These are phyloP conservation scores for Alternaria postmessia DNA, from an alignment of 2,329 filamentous ascomycete species.

Conservation along the genomic window DNA sequence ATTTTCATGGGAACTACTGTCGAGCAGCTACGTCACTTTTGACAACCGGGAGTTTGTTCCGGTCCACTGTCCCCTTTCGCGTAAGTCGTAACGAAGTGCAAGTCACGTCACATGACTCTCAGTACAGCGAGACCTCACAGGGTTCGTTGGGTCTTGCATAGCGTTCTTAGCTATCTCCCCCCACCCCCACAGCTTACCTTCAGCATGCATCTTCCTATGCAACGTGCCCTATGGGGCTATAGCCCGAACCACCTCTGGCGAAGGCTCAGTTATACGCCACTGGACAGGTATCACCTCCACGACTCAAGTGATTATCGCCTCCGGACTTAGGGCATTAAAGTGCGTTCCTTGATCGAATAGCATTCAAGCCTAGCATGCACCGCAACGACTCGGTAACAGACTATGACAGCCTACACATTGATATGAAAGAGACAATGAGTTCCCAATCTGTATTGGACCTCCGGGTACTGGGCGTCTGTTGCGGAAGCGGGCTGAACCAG, in stretches of 20 bases:
- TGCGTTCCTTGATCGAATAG: neutral
- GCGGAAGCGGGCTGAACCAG: constrained; percentile 63
- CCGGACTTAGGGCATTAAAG: neutral
- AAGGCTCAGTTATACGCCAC: neutral
- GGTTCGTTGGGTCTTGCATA: neutral
- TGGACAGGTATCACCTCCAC: neutral
- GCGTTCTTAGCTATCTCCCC: neutral
- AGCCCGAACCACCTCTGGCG: neutral
- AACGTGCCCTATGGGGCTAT: neutral
- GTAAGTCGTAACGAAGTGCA: constrained; percentile 19
- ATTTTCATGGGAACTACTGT: neutral
- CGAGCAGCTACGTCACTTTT: constrained; percentile 8
- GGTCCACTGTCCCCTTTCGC: constrained; percentile 9
- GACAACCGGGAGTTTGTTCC: constrained; percentile 3
- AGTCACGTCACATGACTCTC: neutral
- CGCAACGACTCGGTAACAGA: constrained; percentile 26
- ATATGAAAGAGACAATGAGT: constrained; percentile 7
- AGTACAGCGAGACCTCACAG: neutral
- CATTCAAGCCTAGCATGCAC: constrained; percentile 11
- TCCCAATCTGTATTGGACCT: constrained; percentile 52
- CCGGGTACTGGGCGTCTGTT: constrained; percentile 64
- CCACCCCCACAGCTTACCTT: neutral
- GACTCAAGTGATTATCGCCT: neutral
- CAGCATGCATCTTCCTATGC: neutral
- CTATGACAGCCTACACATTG: neutral